These are phyloP conservation scores for Debaryomyces maramus DNA, from an alignment of 805 yeast species.

Conservation along the genomic window DNA sequence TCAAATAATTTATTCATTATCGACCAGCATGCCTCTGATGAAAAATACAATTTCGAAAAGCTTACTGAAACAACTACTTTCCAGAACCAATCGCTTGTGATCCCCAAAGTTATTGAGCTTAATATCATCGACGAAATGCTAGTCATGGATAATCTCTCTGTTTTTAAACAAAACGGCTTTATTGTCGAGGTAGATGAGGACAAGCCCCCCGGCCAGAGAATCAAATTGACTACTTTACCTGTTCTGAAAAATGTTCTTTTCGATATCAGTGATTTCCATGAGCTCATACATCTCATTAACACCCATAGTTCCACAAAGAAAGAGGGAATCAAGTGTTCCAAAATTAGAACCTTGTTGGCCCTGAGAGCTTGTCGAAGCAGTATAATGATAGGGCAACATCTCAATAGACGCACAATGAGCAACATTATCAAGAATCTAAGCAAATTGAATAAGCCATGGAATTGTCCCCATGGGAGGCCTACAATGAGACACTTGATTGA, in stretches of 20 bases:
- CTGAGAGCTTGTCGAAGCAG: conserved; percentile 94
- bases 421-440: conserved; percentile 68
- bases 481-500: conserved; percentile 89
- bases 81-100: conserved; percentile 65
- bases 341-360: conserved; percentile 82
- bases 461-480: conserved; percentile 96
- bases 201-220: conserved; percentile 54
- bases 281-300: conserved; percentile 65
- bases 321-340: conserved; percentile 58
- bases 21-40: conserved; percentile 98
- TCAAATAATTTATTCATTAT: conserved; percentile 70
- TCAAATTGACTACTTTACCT: conserved; percentile 66
- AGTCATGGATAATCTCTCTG: conserved; percentile 56
- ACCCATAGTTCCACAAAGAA: conserved; percentile 12
- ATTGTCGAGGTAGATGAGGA: conserved; percentile 51
- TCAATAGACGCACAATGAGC: conserved; percentile 61
- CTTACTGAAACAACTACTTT: conserved; percentile 53
- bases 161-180: conserved; percentile 79
- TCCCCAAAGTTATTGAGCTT: conserved; percentile 58
- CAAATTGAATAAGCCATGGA: conserved; percentile 88
- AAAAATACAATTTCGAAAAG: conserved; percentile 84
- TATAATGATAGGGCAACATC: conserved; percentile 86
- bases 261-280: conserved; percentile 69
- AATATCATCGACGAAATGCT: conserved; percentile 77
- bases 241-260: conserved; percentile 69